These are phyloP conservation scores for Ophiostoma angusticollis DNA, from an alignment of 2,329 filamentous ascomycete genomes.

Conservation along the genomic window DNA sequence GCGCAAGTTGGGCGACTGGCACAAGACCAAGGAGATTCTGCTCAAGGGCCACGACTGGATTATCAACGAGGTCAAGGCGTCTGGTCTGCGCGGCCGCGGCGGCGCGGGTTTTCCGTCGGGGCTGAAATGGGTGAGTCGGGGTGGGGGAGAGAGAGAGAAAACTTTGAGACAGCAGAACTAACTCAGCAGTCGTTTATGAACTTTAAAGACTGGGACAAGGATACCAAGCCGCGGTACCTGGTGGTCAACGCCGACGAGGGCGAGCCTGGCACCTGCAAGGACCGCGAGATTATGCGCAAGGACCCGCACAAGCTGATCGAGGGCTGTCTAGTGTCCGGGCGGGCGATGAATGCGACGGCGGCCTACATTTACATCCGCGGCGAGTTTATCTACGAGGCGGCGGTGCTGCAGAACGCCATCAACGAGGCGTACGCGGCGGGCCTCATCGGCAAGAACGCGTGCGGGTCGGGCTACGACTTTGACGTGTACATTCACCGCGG, in stretches of 20 bases:
- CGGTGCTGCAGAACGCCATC: constrained; percentile 85
- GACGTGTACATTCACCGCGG: constrained; percentile 95
- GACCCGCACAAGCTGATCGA: constrained; percentile 98
- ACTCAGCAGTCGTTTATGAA: constrained; percentile 86
- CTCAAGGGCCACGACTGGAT: constrained; percentile 98
- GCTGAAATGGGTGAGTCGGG: constrained; percentile 80
- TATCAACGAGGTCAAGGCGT: constrained; percentile 93
- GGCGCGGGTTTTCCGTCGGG: constrained; percentile 97
- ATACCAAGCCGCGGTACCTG: constrained; percentile 86
- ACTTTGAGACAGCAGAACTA: neutral
- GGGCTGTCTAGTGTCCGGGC: constrained; percentile 87
- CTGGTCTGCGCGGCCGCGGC: constrained; percentile 86
- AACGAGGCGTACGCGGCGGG: constrained; percentile 95
- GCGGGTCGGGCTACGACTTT: constrained; percentile 92
- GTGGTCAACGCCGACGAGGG: constrained; percentile 98
- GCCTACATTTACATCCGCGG: constrained; percentile 99
- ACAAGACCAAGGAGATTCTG: constrained; percentile 98
- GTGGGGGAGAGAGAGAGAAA: neutral
- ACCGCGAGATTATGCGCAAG: constrained; percentile 99
- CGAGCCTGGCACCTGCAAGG: constrained; percentile 98
- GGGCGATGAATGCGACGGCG: constrained; percentile 96
- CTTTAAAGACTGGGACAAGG: constrained; percentile 98
- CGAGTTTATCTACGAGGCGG: constrained; percentile 94
- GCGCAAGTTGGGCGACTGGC: constrained; percentile 95
- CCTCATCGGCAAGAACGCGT: constrained; percentile 95